phyloP scores from a whole-genome alignment of 192 early-diverging fungal species.

The Mortierella claussenii region DNA sequence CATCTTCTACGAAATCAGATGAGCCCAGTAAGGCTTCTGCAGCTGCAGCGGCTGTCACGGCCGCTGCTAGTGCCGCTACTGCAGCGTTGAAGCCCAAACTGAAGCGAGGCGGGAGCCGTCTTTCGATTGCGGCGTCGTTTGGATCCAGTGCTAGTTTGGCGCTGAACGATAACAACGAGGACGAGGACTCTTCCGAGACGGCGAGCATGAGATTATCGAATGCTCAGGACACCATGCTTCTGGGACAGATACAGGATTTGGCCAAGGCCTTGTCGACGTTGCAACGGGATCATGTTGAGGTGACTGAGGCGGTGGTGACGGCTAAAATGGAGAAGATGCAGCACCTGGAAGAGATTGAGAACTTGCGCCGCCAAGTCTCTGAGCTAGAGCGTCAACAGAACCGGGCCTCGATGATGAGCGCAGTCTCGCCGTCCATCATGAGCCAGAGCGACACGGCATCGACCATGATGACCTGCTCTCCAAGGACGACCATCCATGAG shows the following conservation, averaged over 20 bases:
- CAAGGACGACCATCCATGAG: constrained; percentile 16
- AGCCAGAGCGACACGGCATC: constrained; percentile 49
- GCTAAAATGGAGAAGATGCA: constrained; percentile 66
- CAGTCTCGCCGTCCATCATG: constrained; percentile 36
- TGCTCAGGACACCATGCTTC: constrained; percentile 52
- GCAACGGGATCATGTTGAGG: constrained; percentile 75
- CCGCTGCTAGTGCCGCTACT: neutral
- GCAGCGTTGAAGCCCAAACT: constrained; percentile 6
- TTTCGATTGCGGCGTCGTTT: constrained; percentile 49
- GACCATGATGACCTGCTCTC: constrained; percentile 31
- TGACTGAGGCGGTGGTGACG: constrained; percentile 70
- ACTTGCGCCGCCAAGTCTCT: constrained; percentile 58
- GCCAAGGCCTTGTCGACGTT: constrained; percentile 72
- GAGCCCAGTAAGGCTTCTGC: no score
- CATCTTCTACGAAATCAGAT: constrained; percentile 25
- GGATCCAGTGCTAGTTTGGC: constrained; percentile 20
- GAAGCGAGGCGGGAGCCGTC: constrained; percentile 36
- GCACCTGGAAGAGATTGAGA: constrained; percentile 60
- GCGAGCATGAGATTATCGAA: neutral
- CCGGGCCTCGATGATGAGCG: constrained; percentile 52
- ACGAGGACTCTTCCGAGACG: constrained; percentile 6
- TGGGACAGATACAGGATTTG: constrained; percentile 68
- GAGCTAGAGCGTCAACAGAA: constrained; percentile 61
- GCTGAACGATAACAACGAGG: constrained; percentile 15
- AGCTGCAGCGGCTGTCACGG: neutral